Evolutionary conservation across 352 stramenopile genomes (phyloP).

Genomic region (Discostella stelligera): DNA sequence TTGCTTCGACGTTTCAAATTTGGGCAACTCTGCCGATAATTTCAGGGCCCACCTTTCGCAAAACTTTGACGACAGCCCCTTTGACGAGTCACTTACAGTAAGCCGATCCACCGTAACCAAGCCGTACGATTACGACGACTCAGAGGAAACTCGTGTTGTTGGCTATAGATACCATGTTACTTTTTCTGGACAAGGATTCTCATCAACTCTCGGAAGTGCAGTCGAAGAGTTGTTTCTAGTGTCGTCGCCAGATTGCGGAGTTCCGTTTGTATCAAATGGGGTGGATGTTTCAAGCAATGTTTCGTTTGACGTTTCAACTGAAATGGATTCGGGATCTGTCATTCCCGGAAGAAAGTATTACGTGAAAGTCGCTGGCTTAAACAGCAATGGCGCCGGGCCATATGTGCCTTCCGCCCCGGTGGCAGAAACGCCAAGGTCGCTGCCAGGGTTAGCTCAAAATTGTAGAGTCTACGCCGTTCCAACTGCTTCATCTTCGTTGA

Average conservation of each 20-base stretch:
- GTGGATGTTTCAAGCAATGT: slow-evolving; percentile 54
- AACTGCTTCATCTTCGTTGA: slow-evolving; percentile 82
- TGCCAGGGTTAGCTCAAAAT: slow-evolving; percentile 81
- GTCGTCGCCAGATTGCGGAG: slow-evolving; percentile 28
- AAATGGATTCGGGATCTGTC: slow-evolving; percentile 86
- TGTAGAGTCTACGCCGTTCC: slow-evolving; percentile 87
- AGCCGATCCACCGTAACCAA: slow-evolving; percentile 68
- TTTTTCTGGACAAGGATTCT: slow-evolving; percentile 85
- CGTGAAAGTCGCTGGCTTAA: slow-evolving; percentile 88
- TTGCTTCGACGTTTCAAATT: slow-evolving; percentile 79
- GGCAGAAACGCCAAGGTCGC: slow-evolving; percentile 72
- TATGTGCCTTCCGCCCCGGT: slow-evolving; percentile 72
- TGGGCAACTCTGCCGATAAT: slow-evolving; percentile 71
- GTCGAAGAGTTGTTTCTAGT: slow-evolving; percentile 72
- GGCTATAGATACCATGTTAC: slow-evolving; percentile 87
- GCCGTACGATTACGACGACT: slow-evolving; percentile 32
- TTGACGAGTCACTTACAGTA: slow-evolving; percentile 80
- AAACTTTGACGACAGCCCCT: slow-evolving; percentile 74
- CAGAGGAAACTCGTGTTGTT: slow-evolving; percentile 45
- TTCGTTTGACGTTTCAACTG: slow-evolving; percentile 55
- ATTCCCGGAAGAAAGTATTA: slow-evolving; percentile 87
- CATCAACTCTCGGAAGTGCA: slow-evolving; percentile 48
- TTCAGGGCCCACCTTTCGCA: slow-evolving; percentile 83
- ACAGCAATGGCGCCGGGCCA: slow-evolving; percentile 84
- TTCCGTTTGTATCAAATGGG: slow-evolving; percentile 43